phyloP scores from a whole-genome alignment of 148 eudicot species.

The Amaranthus palmeri region DNA sequence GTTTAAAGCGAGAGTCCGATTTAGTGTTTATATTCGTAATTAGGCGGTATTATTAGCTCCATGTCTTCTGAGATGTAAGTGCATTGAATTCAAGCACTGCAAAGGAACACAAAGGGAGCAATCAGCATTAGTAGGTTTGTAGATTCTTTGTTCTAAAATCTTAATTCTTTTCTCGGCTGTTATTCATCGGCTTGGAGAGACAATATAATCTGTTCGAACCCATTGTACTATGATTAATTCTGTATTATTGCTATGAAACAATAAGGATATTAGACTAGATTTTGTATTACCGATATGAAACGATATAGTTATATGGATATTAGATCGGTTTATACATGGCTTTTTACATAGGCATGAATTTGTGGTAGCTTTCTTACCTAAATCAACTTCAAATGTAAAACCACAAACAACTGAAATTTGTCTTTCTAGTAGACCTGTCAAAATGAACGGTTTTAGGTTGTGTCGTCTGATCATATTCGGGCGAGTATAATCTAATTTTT shows the following conservation, averaged over 20 bases:
- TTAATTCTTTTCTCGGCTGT: background rate
- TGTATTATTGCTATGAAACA: background rate
- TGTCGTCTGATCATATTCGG: too few species aligned
- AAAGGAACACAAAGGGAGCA: background rate
- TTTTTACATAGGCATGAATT: too few species aligned
- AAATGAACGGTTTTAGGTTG: too few species aligned
- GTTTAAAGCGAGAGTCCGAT: background rate
- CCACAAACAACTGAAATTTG: too few species aligned
- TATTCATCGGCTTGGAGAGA: background rate
- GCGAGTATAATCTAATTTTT: too few species aligned
- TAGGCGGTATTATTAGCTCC: background rate
- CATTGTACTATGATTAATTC: background rate
- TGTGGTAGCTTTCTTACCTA: too few species aligned
- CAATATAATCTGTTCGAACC: background rate
- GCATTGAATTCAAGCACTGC: background rate
- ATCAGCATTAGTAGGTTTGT: background rate
- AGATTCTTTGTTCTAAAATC: slow-evolving; percentile 13
- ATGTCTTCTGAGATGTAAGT: background rate
- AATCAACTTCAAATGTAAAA: too few species aligned
- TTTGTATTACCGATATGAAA: too few species aligned
- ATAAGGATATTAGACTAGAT: too few species aligned
- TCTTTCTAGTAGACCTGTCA: too few species aligned
- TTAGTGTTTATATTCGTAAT: background rate
- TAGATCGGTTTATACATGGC: too few species aligned
- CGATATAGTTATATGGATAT: too few species aligned